phyloP scores from a whole-genome alignment of 345 rosid species.

The Syzygium oleosum region DNA sequence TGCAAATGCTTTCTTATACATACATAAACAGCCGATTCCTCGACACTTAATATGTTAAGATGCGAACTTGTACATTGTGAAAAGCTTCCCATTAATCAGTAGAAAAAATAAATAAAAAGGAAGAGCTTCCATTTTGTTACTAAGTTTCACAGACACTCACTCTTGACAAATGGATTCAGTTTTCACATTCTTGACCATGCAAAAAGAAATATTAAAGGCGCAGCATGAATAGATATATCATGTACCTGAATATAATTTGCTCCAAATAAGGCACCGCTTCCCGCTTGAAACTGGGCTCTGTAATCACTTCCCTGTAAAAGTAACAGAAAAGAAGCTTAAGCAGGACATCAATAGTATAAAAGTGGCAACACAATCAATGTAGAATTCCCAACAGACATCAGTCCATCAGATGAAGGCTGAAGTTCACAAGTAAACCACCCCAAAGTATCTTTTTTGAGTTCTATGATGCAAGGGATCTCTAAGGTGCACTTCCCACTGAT shows the following conservation, averaged over 20 bases:
- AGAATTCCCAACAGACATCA: not conserved
- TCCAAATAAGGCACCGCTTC: constrained; percentile 77
- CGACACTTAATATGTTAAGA: not conserved
- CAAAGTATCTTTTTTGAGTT: not conserved
- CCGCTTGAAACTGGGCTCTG: constrained; percentile 79
- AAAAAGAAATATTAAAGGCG: not conserved
- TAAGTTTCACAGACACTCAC: not conserved
- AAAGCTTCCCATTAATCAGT: not conserved
- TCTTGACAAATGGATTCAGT: not conserved
- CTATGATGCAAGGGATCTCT: not conserved
- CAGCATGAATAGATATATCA: not conserved
- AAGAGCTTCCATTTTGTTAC: not conserved
- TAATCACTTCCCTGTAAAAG: constrained; percentile 64
- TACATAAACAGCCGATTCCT: not conserved
- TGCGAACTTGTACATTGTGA: not conserved
- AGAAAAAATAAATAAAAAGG: not conserved
- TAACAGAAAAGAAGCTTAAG: not conserved
- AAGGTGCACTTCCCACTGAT: not conserved
- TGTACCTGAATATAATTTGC: constrained; percentile 92
- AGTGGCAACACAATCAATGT: not conserved
- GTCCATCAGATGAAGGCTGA: not conserved
- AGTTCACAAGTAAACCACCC: not conserved
- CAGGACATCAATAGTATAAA: not conserved
- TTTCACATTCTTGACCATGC: not conserved
- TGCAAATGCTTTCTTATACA: not conserved